Evolutionary conservation across 371 early-diverging fungal genomes (phyloP).

Genomic region (Syncephalastrum sp.): DNA sequence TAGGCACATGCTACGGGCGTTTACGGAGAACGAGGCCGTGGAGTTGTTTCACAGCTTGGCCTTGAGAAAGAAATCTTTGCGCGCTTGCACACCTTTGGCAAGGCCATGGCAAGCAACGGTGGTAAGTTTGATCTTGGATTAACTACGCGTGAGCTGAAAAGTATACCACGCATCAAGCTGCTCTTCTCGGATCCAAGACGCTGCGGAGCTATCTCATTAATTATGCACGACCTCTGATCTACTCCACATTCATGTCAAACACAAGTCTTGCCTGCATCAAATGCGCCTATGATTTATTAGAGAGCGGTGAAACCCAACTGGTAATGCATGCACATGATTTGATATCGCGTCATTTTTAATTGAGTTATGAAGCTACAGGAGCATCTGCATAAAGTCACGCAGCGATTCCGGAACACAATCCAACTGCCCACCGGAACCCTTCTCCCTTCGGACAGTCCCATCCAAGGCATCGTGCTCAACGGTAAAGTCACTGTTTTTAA

Average conservation of each 20-base stretch:
- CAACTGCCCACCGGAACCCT: conserved; percentile 49
- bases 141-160: no score
- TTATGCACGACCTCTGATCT: conserved; percentile 81
- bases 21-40: conserved; percentile 67
- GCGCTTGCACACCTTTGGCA: conserved; percentile 83
- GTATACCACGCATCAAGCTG: conserved; percentile 48
- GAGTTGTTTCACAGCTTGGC: conserved; percentile 63
- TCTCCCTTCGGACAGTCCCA: conserved; percentile 65
- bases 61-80: conserved; percentile 70
- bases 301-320: conserved; percentile 45
- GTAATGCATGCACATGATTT: conserved; percentile 28
- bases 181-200: conserved; percentile 59
- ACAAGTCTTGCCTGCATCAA: conserved; percentile 56
- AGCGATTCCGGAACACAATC: conserved; percentile 46
- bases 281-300: conserved; percentile 55
- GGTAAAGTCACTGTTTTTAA: conserved; percentile 26
- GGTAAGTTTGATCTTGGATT: conserved; percentile 37
- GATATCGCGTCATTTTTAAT: not conserved
- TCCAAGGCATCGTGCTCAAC: conserved; percentile 75
- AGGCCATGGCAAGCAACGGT: conserved; percentile 80
- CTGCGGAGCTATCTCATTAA: conserved; percentile 74
- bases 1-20: conserved; percentile 87
- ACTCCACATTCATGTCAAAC: conserved; percentile 75
- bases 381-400: conserved; percentile 43
- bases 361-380: conserved; percentile 44